phyloP scores from a whole-genome alignment of 495 filamentous ascomycete species.

The Xylaria acuta region DNA sequence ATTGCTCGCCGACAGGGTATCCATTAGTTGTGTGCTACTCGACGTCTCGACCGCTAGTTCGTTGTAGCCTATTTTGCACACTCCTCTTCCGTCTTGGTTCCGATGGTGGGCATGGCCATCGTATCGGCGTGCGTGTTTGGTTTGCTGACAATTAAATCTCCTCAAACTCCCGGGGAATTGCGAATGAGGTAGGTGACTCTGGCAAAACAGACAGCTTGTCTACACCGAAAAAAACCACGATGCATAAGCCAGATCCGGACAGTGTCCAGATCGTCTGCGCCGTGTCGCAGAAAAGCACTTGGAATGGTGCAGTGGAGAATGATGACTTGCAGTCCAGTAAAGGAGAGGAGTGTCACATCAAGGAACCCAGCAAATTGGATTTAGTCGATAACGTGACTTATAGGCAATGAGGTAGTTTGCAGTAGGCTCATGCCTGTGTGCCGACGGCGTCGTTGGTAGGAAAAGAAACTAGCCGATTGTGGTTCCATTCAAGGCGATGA shows the following conservation, averaged over 20 bases:
- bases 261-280: constrained; percentile 20
- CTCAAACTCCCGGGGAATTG: neutral
- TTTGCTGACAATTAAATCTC: constrained; percentile 19
- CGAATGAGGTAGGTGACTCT: neutral
- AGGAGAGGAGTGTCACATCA: constrained; percentile 33
- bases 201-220: constrained; percentile 19
- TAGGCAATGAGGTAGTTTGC: constrained; percentile 23
- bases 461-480: neutral
- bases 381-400: constrained; percentile 34
- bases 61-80: constrained; percentile 9
- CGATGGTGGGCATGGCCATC: constrained; percentile 23
- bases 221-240: constrained; percentile 25
- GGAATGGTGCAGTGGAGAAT: constrained; percentile 19
- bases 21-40: constrained; percentile 19
- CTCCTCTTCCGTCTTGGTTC: neutral
- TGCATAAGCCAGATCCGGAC: constrained; percentile 12
- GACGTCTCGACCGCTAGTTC: constrained; percentile 19
- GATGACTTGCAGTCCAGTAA: constrained; percentile 31
- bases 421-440: constrained; percentile 17
- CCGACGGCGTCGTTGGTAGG: constrained; percentile 11
- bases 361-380: constrained; percentile 40
- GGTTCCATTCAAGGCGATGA: neutral
- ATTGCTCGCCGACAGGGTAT: constrained; percentile 8
- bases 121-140: neutral
- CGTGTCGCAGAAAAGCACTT: constrained; percentile 9